These are phyloP conservation scores for Saccharomycopsis oosterbeekiorum DNA, from an alignment of 805 yeast species.

Conservation along the genomic window DNA sequence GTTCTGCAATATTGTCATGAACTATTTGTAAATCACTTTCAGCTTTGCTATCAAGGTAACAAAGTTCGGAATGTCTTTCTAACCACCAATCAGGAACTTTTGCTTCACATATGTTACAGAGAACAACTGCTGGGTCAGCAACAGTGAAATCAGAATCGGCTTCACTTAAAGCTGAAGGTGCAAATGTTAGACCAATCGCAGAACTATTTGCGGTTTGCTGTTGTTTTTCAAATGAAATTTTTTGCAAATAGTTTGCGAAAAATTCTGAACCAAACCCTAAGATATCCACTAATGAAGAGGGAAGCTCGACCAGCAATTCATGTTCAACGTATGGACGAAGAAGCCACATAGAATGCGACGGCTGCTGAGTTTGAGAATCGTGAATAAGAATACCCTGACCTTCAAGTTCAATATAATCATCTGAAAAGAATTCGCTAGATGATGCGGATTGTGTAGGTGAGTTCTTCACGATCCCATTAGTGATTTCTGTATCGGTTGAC, in stretches of 20 bases:
- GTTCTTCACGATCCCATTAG: neutral
- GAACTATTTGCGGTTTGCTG: neutral
- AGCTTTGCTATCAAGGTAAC: constrained; percentile 75
- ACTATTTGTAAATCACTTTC: constrained; percentile 64
- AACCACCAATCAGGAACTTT: constrained; percentile 94
- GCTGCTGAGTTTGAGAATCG: constrained; percentile 43
- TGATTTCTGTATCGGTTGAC: constrained; percentile 1
- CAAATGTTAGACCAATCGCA: neutral
- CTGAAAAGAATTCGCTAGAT: constrained; percentile 33
- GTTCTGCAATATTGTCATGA: constrained; percentile 74
- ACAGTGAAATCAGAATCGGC: constrained; percentile 52
- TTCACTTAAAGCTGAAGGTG: constrained; percentile 25
- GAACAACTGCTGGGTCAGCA: constrained; percentile 71
- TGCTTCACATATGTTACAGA: constrained; percentile 89
- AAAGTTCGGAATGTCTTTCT: constrained; percentile 81
- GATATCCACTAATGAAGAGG: constrained; percentile 56
- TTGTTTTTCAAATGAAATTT: constrained; percentile 31
- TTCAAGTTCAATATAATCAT: constrained; percentile 63
- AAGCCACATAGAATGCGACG: constrained; percentile 89
- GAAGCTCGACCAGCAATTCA: constrained; percentile 47
- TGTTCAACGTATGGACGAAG: constrained; percentile 65
- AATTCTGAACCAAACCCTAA: constrained; percentile 87
- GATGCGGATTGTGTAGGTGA: neutral
- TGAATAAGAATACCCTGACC: constrained; percentile 89
- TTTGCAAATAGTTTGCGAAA: constrained; percentile 61